These are phyloP conservation scores for Luvunga scandens DNA, from an alignment of 345 rosid genomes.

Conservation along the genomic window DNA sequence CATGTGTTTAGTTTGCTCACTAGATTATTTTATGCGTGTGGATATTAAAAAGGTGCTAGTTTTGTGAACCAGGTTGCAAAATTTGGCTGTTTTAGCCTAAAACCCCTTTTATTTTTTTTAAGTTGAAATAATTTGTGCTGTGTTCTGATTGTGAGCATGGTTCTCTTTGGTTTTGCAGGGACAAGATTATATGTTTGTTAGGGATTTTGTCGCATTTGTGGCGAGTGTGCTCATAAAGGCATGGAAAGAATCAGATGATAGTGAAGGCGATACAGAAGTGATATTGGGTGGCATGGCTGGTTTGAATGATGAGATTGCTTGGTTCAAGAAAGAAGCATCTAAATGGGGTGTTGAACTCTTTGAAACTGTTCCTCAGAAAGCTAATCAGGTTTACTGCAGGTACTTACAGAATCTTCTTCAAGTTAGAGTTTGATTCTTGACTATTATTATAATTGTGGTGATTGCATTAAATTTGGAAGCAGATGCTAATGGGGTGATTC, in stretches of 20 bases:
- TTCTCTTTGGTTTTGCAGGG: constrained; percentile 35
- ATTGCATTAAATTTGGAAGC: not conserved
- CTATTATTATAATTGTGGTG: not conserved
- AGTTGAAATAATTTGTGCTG: not conserved
- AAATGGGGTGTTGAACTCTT: constrained; percentile 68
- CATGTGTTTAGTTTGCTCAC: no score
- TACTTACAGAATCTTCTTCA: constrained; percentile 9
- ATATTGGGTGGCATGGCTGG: constrained; percentile 63
- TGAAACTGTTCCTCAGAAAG: constrained; percentile 38
- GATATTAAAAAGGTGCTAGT: no score
- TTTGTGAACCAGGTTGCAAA: not conserved
- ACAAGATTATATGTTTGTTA: constrained; percentile 82
- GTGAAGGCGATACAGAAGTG: constrained; percentile 57
- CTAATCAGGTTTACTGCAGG: constrained; percentile 68
- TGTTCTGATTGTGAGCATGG: not conserved
- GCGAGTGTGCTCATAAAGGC: constrained; percentile 77
- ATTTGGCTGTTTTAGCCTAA: not conserved
- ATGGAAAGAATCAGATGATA: constrained; percentile 50
- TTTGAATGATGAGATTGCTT: constrained; percentile 62
- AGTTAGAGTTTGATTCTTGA: not conserved
- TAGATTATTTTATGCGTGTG: no score
- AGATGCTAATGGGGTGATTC: not conserved
- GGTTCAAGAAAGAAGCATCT: constrained; percentile 79
- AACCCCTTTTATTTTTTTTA: no score
- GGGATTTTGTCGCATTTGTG: constrained; percentile 60